These are phyloP conservation scores for Salvia splendens DNA, from an alignment of 257 asterid species.

Conservation along the genomic window DNA sequence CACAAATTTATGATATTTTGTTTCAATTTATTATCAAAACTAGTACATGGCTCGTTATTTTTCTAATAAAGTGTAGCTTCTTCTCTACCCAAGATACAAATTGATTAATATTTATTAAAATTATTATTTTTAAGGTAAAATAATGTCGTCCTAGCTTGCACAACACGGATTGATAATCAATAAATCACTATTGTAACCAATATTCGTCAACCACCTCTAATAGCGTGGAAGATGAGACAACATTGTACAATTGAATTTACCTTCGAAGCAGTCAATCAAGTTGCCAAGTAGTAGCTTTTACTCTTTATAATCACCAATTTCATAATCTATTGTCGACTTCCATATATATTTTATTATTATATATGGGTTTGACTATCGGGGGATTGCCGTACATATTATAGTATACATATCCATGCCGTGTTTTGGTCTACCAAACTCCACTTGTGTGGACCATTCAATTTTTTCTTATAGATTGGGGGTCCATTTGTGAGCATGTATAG, in stretches of 20 bases:
- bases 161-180: slow-evolving; percentile 11
- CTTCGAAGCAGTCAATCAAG: background rate
- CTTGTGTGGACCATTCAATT: background rate
- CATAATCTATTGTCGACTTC: background rate
- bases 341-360: too few species aligned
- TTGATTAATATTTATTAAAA: too few species aligned
- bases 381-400: background rate
- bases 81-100: too few species aligned
- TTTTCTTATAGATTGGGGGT: too few species aligned
- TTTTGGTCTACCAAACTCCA: slow-evolving; percentile 28
- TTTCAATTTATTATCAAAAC: too few species aligned
- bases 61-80: too few species aligned
- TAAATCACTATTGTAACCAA: slow-evolving; percentile 1
- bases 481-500: too few species aligned
- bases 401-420: slow-evolving; percentile 28
- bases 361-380: background rate
- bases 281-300: background rate
- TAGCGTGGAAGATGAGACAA: background rate
- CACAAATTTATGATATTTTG: too few species aligned
- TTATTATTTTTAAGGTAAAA: too few species aligned
- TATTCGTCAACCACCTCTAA: slow-evolving; percentile 19
- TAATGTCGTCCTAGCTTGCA: slow-evolving; percentile 10
- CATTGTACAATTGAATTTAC: background rate
- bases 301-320: background rate
- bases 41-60: too few species aligned